Evolutionary conservation across 2,329 filamentous ascomycete genomes (phyloP), one percentile per base, ranked within the genome.

Genomic region (Rugonectria rugulosa): DNA sequence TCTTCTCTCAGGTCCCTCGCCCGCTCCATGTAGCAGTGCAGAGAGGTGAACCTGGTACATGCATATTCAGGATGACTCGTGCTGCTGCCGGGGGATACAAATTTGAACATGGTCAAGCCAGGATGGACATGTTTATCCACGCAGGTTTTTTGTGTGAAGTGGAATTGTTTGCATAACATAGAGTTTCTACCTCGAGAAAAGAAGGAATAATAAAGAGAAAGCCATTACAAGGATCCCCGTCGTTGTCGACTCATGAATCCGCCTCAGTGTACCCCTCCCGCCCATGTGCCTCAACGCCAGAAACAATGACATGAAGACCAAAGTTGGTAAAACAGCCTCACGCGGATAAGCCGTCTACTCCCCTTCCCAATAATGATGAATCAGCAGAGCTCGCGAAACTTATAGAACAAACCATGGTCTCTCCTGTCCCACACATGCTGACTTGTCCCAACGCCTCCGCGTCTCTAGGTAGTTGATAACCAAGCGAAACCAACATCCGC

Each of bases 141-240:
- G n/a, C n/a, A n/a, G n/a, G n/a, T n/a, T n/a, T n/a, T n/a, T n/a
- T n/a, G n/a, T n/a, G n/a, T 42, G 38, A 53, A 44, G 48, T 56
- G 53, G 53, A 23, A 56, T 56, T 53, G 53, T 32, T 41, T 42
- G 53, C 43, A 41, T 43, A 51, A 8, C 9, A 20, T 40, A 51
- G 53, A 26, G 29, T 41, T 41, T 46, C 53, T 52, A 56, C 47
- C 32, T 20, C 47, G 21, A 15, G 7, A 29, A 44, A 19, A 40
- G 26, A 55, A 50, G 45, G 29, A 45, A 37, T 31, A 34, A 37
- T 41, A 34, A 37, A 40, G 27, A 23, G 26, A 29, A 23, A 41
- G n/a, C n/a, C n/a, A 42, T 15, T 40, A 47, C 46, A 52, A 32
- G 41, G 37, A 31, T 24, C 21, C 27, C 41, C 46, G 23, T 56